A percentile compares a stretch with the other conserved stretches of the same genome.
Evolutionary conservation across 140 eudicot genomes (phyloP).

Genomic region (Oenanthe javanica): DNA sequence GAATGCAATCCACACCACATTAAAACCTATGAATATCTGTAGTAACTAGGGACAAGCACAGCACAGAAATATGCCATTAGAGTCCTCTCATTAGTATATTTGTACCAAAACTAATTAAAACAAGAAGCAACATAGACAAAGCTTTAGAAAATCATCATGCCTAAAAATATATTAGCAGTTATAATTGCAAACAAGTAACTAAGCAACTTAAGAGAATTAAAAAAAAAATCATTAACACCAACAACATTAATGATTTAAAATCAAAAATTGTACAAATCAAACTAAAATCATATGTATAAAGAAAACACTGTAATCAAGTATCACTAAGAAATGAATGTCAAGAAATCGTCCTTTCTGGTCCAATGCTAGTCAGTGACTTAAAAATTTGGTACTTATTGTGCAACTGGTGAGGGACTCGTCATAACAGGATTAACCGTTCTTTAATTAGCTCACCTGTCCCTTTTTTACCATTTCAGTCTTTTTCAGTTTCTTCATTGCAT

Average conservation of each 20-base stretch:
- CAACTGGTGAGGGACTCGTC: neutral
- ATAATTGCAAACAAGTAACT: neutral
- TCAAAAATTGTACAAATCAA: neutral
- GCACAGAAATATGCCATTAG: neutral
- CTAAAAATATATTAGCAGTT: neutral
- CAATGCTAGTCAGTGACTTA: neutral
- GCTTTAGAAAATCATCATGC: neutral
- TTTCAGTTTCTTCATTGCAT: slow-evolving; percentile 95
- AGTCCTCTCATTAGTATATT: neutral
- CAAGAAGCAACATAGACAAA: neutral
- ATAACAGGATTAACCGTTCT: neutral
- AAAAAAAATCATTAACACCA: neutral
- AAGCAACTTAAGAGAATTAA: neutral
- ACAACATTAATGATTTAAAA: neutral
- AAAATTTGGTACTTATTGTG: neutral
- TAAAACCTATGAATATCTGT: neutral
- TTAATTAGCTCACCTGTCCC: slow-evolving; percentile 67
- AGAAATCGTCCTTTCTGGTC: neutral
- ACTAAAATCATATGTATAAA: neutral
- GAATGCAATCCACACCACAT: neutral
- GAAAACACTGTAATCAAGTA: neutral
- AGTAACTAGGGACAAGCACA: neutral
- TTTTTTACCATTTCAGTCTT: slow-evolving; percentile 92
- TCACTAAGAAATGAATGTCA: neutral
- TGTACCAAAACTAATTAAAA: neutral